A percentile compares a stretch with the other conserved stretches of the same genome.
Evolutionary conservation across 1,139 yeast genomes (phyloP).

Genomic region (Taphrina betulina): DNA sequence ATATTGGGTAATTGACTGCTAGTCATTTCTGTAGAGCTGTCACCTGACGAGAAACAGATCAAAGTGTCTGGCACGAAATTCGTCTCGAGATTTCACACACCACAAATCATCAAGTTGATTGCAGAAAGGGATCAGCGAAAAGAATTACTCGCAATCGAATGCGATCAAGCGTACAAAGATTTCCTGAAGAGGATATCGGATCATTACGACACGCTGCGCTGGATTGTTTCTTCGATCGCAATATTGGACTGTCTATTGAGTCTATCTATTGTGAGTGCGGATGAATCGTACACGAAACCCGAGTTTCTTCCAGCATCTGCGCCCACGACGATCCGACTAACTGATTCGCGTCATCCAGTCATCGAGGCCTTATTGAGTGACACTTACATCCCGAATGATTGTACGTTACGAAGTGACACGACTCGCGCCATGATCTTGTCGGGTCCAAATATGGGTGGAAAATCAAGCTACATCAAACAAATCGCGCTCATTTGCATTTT

Average conservation of each 20-base stretch:
- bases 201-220: constrained; percentile 55
- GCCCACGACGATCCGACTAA: constrained; percentile 54
- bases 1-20: constrained; percentile 57
- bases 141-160: constrained; percentile 57
- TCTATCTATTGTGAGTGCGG: constrained; percentile 60
- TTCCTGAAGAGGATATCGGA: constrained; percentile 55
- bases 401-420: constrained; percentile 50
- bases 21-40: background rate
- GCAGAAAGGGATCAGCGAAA: constrained; percentile 60
- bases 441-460: constrained; percentile 79
- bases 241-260: constrained; percentile 74
- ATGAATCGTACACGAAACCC: constrained; percentile 58
- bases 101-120: constrained; percentile 54
- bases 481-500: constrained; percentile 61
- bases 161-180: constrained; percentile 56
- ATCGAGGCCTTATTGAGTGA: constrained; percentile 55
- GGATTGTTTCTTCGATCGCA: constrained; percentile 56
- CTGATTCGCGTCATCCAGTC: constrained; percentile 74
- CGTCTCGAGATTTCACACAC: constrained; percentile 71
- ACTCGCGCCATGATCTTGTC: constrained; percentile 59
- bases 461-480: constrained; percentile 66
- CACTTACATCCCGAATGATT: constrained; percentile 69
- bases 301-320: constrained; percentile 49
- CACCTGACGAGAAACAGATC: background rate
- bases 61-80: constrained; percentile 53